Conservation (phyloP, 2,329 filamentous ascomycete genomes). For the Waltergamsia citrina region DNA sequence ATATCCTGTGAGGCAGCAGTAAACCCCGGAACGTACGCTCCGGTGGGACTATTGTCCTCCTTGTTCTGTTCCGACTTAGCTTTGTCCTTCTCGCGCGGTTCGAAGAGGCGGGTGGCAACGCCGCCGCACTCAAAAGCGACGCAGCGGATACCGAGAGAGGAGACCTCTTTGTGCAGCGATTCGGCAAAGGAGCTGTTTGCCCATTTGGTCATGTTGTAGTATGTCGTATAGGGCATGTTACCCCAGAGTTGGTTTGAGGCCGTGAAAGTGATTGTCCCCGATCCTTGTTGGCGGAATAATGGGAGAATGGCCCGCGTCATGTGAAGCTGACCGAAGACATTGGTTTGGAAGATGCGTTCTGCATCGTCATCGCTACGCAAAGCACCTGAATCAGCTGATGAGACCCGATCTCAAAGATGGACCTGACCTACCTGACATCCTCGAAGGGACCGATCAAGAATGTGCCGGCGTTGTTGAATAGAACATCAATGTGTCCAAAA, state of each 20-base stretch:
- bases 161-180: conserved; percentile 17
- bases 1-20: conserved; percentile 11
- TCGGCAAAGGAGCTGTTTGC: conserved; percentile 17
- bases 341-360: conserved; percentile 16
- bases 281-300: conserved; percentile 13
- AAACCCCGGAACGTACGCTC: conserved; percentile 13
- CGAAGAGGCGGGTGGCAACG: conserved; percentile 15
- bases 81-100: conserved; percentile 11
- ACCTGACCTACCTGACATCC: conserved; percentile 17
- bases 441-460: conserved; percentile 16
- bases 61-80: conserved; percentile 1
- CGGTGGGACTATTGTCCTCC: conserved; percentile 2
- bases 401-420: not conserved
- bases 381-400: not conserved
- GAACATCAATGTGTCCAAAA: conserved; percentile 20
- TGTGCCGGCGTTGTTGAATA: conserved; percentile 24
- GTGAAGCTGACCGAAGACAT: conserved; percentile 16
- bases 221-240: conserved; percentile 16
- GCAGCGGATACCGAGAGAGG: conserved; percentile 14
- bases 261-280: conserved; percentile 17
- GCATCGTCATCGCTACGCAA: conserved; percentile 11
- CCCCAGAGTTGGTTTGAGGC: conserved; percentile 16
- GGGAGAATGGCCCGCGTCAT: conserved; percentile 17
- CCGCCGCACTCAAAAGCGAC: conserved; percentile 21
- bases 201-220: conserved; percentile 19